Conservation (phyloP, 768 basidiomycete species). For the Suillus sp. region DNA sequence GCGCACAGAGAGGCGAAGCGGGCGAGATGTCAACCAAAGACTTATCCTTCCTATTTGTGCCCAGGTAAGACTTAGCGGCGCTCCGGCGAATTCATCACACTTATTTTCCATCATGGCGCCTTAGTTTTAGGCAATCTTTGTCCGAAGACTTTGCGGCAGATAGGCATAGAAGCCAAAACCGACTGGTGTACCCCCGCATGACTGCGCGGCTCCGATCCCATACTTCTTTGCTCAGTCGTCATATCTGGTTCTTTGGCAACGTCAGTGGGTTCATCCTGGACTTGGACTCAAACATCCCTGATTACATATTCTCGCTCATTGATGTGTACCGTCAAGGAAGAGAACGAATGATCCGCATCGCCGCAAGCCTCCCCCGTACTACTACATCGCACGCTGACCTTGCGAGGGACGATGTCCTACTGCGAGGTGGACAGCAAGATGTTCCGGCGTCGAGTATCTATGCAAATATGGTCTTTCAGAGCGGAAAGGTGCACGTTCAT, state of each 20-base stretch:
- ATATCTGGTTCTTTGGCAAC: slow-evolving; percentile 62
- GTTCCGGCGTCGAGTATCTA: slow-evolving; percentile 63
- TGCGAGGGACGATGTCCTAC: slow-evolving; percentile 17
- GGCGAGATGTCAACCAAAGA: slow-evolving; percentile 73
- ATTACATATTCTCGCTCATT: slow-evolving; percentile 77
- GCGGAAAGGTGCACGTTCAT: slow-evolving; percentile 81
- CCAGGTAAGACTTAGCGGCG: slow-evolving; percentile 49
- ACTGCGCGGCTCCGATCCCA: slow-evolving; percentile 68
- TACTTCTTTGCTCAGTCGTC: slow-evolving; percentile 47
- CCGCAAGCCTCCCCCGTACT: slow-evolving; percentile 53
- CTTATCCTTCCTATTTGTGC: slow-evolving; percentile 85
- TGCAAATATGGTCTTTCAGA: slow-evolving; percentile 73
- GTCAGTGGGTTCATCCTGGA: slow-evolving; percentile 88
- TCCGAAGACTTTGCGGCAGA: slow-evolving; percentile 71
- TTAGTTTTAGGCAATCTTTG: slow-evolving; percentile 77
- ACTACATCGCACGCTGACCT: slow-evolving; percentile 12
- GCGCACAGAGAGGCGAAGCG: slow-evolving; percentile 71
- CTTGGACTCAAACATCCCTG: slow-evolving; percentile 78
- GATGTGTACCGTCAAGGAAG: slow-evolving; percentile 85
- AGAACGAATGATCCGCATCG: slow-evolving; percentile 69
- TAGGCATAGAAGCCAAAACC: slow-evolving; percentile 67
- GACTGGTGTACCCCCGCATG: slow-evolving; percentile 81
- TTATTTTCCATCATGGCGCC: neutral
- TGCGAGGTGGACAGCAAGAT: slow-evolving; percentile 19
- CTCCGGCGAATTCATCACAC: neutral